These are phyloP conservation scores for Cyberlindnera amylophila DNA, from an alignment of 805 yeast genomes.

Conservation along the genomic window DNA sequence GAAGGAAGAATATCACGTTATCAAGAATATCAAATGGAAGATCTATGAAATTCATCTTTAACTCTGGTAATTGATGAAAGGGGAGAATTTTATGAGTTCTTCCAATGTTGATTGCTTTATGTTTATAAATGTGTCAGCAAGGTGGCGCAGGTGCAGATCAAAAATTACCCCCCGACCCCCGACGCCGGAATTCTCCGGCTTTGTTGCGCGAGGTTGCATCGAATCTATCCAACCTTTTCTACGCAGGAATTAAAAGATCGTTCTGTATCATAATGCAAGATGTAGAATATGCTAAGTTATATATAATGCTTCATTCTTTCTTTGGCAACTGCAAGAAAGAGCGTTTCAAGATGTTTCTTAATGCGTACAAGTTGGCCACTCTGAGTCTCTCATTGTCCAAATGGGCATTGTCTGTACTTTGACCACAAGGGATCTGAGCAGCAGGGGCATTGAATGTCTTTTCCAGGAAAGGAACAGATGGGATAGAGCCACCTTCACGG, in stretches of 20 bases:
- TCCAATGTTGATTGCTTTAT: neutral
- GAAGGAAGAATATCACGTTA: conserved; percentile 27
- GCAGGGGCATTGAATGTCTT: conserved; percentile 82
- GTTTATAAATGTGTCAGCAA: too few relatives aligned
- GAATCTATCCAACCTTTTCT: too few relatives aligned
- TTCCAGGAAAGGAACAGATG: conserved; percentile 81
- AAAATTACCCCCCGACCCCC: too few relatives aligned
- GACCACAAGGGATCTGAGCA: conserved; percentile 96
- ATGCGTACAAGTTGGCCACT: conserved; percentile 69
- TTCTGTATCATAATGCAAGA: too few relatives aligned
- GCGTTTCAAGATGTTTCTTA: conserved; percentile 53
- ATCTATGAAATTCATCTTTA: conserved; percentile 5
- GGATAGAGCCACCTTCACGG: conserved; percentile 96
- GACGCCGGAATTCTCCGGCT: too few relatives aligned
- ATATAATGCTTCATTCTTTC: conserved; percentile 4
- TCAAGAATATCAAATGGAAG: conserved; percentile 34
- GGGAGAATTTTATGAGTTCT: too few relatives aligned
- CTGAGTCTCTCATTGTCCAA: conserved; percentile 82
- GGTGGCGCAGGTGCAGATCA: too few relatives aligned
- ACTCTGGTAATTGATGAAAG: too few relatives aligned
- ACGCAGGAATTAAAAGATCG: too few relatives aligned
- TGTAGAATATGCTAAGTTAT: neutral
- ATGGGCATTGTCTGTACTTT: conserved; percentile 91
- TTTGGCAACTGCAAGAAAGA: conserved; percentile 24
- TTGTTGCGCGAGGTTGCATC: too few relatives aligned